A percentile compares a stretch with the other conserved stretches of the same genome.
These are phyloP conservation scores for Alternaria ethzedia DNA, from an alignment of 2,329 filamentous ascomycete genomes.

Conservation along the genomic window DNA sequence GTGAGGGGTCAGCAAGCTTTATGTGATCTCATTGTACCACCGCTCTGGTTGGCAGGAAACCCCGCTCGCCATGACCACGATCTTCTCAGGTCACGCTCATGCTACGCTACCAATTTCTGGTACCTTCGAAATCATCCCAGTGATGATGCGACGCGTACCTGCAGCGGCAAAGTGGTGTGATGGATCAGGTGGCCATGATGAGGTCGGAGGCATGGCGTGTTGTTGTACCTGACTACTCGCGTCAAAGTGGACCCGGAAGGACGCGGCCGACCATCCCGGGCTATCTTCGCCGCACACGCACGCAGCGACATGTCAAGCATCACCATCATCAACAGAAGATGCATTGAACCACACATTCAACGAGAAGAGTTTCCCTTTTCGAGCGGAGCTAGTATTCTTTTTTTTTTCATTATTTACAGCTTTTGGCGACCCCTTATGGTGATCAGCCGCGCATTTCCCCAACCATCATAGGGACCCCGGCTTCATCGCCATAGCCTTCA, in stretches of 20 bases:
- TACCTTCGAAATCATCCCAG: conserved; percentile 11
- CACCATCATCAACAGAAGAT: background rate
- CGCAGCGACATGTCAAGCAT: conserved; percentile 1
- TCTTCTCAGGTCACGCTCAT: conserved; percentile 42
- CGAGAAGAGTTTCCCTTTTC: background rate
- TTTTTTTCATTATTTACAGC: background rate
- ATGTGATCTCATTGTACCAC: conserved; percentile 44
- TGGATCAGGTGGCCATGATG: conserved; percentile 28
- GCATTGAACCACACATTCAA: background rate
- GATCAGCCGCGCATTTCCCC: conserved; percentile 6
- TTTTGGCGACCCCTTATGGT: conserved; percentile 1
- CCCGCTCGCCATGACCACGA: conserved; percentile 29
- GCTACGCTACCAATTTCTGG: conserved; percentile 21
- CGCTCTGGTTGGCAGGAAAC: conserved; percentile 23
- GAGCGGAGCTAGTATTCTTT: background rate
- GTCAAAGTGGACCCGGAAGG: conserved; percentile 17
- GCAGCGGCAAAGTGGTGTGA: conserved; percentile 28
- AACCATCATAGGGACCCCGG: conserved; percentile 14
- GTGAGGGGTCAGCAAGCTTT: conserved; percentile 45
- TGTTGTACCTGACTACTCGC: conserved; percentile 15
- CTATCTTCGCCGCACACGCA: background rate
- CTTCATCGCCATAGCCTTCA: conserved; percentile 31
- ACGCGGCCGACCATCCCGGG: conserved; percentile 16
- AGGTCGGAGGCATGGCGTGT: conserved; percentile 27
- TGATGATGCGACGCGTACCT: conserved; percentile 20